phyloP scores from a whole-genome alignment of 768 basidiomycete species.

The Tylopilus sp. region DNA sequence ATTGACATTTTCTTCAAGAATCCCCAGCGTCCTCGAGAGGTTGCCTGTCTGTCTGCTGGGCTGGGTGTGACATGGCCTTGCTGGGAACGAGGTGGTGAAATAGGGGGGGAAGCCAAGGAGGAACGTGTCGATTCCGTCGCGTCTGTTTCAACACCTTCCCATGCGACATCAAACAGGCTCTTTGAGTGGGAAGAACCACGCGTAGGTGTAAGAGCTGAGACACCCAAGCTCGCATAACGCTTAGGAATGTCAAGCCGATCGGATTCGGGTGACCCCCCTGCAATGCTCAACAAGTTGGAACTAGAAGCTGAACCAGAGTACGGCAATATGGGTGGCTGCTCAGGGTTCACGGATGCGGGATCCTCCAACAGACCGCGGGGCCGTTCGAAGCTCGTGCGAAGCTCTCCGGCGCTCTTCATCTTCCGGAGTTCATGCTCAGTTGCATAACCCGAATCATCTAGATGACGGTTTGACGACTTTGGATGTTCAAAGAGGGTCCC shows the following conservation, averaged over 20 bases:
- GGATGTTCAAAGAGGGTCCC: slow-evolving; percentile 24
- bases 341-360: slow-evolving; percentile 33
- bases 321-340: slow-evolving; percentile 43
- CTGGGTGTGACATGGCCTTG: slow-evolving; percentile 15
- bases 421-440: slow-evolving; percentile 64
- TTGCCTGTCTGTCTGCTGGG: slow-evolving; percentile 24
- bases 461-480: slow-evolving; percentile 14
- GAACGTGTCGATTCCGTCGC: slow-evolving; percentile 16
- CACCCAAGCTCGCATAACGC: slow-evolving; percentile 69
- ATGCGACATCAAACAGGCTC: slow-evolving; percentile 49
- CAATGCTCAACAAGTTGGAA: slow-evolving; percentile 54
- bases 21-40: slow-evolving; percentile 72
- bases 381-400: slow-evolving; percentile 43
- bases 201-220: slow-evolving; percentile 35
- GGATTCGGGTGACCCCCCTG: slow-evolving; percentile 30
- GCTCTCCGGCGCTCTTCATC: slow-evolving; percentile 87
- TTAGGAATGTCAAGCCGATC: slow-evolving; percentile 41
- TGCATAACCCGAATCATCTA: slow-evolving; percentile 41
- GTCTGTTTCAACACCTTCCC: slow-evolving; percentile 29
- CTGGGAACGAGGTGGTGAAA: slow-evolving; percentile 27
- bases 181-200: slow-evolving; percentile 35
- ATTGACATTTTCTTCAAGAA: slow-evolving; percentile 99
- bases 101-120: slow-evolving; percentile 25
- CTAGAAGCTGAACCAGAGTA: slow-evolving; percentile 66
- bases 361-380: slow-evolving; percentile 22